Base-by-base conservation (phyloP, 2,329 filamentous ascomycete species). In the Fusarium anthophilum region DNA sequence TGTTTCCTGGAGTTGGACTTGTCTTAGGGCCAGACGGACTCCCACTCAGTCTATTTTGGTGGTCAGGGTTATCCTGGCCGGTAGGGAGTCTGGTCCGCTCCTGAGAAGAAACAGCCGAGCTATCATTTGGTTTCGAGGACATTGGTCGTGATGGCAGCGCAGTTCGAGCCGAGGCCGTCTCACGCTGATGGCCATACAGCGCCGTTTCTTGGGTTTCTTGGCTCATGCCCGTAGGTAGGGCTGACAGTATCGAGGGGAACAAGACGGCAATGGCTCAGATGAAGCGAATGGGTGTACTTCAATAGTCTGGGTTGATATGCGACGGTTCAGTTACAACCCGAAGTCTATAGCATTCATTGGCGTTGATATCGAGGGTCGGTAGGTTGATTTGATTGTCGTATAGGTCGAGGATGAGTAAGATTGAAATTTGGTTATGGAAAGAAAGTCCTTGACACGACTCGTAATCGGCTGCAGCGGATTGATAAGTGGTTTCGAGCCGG, bases 81-180 rank as follows among this genome's bases (percentile, higher is more conserved):
- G 69, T 64, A 24, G 78, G 75, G 37, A 77, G 69, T 65, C 76
- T 72, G 35, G 76, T 73, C 45, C 77, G 67, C 35, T 73, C 76
- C 26, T 75, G 75, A 28, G 73, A 60, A 26, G 67, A 43, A 48
- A 65, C 44, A 57, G 43, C 69, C 44, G 74, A 50, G 43, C 50
- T 64, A 56, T 81, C 80, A 56, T 74, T 75, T 32, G 74, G 69
- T 69, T 79, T 83, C 30, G 80, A 76, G 14, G 81, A 79, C 77
- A 82, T 80, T 39, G 83, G 82, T 39, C 83, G 78, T 48, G 83
- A 82, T 35, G 83, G 83, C 43, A 84, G 76, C 15, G 82, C 82
- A 44, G 82, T 84, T 68, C 83, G 79, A 56, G 69, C 78, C 37
- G 81, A 73, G 57, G 73, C 73, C 45, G 76, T 41, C 51, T 83